Conservation (phyloP, 306 rosid species). For the Senna siamea region DNA sequence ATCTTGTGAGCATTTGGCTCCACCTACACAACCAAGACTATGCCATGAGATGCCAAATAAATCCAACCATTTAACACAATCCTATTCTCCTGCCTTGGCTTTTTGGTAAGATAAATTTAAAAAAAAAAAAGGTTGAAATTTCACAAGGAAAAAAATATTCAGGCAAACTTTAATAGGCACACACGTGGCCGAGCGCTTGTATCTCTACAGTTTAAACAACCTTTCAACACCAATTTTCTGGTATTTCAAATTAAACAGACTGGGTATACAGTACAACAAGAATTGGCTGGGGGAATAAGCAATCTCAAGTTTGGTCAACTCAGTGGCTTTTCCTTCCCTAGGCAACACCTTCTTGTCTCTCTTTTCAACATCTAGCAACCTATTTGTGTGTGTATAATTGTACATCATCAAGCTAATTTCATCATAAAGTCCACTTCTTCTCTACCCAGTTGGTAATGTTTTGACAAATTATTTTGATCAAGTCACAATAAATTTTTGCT, state of each 20-base stretch:
- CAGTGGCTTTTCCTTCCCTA: neutral
- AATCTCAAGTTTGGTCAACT: neutral
- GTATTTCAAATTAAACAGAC: neutral
- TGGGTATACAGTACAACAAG: conserved; percentile 9
- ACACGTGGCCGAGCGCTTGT: conserved; percentile 2
- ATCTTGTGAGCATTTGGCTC: conserved; percentile 89
- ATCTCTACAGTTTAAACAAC: neutral
- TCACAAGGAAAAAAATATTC: neutral
- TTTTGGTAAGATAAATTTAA: neutral
- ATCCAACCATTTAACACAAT: conserved; percentile 7
- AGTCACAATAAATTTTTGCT: neutral
- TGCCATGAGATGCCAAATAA: conserved; percentile 33
- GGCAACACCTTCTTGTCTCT: neutral
- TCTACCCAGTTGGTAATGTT: conserved; percentile 1
- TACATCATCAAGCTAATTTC: neutral
- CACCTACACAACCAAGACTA: conserved; percentile 56
- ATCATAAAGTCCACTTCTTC: neutral
- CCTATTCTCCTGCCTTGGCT: neutral
- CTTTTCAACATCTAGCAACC: neutral
- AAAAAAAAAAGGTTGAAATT: neutral
- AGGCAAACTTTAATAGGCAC: neutral
- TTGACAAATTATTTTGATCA: neutral
- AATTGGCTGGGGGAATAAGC: neutral
- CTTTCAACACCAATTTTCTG: neutral
- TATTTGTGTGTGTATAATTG: neutral